A percentile compares a stretch with the other conserved stretches of the same genome.
These are phyloP conservation scores for Volvariella volvacea DNA, from an alignment of 1,284 basidiomycete genomes.

Conservation along the genomic window DNA sequence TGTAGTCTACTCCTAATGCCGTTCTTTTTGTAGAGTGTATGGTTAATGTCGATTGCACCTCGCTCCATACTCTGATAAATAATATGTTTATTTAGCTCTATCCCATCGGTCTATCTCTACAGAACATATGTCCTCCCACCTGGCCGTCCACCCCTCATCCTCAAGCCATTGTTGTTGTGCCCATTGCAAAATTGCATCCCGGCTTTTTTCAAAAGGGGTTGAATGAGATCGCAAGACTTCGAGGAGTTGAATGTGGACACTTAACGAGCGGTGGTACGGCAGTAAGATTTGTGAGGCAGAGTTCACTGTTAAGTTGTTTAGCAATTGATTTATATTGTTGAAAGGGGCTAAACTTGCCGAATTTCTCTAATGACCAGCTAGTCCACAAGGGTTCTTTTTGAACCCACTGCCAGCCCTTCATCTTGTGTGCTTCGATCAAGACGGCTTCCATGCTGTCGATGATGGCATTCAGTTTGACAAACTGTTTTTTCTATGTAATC, in stretches of 20 bases:
- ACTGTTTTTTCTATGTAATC: constrained; percentile 57
- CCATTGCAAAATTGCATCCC: constrained; percentile 56
- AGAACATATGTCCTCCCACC: constrained; percentile 70
- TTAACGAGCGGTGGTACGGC: constrained; percentile 64
- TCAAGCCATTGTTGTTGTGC: constrained; percentile 56
- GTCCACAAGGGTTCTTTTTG: constrained; percentile 65
- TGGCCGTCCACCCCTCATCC: constrained; percentile 59
- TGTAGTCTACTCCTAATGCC: constrained; percentile 17
- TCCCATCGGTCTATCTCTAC: constrained; percentile 71
- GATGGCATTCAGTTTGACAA: constrained; percentile 51
- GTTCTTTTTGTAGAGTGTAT: constrained; percentile 13
- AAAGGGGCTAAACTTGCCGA: constrained; percentile 42
- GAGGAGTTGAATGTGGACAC: constrained; percentile 48
- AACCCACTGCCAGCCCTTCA: constrained; percentile 65
- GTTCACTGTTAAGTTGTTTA: constrained; percentile 34
- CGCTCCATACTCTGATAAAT: too few relatives aligned
- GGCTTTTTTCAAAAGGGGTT: constrained; percentile 60
- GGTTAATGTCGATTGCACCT: too few relatives aligned
- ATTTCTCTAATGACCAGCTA: constrained; percentile 74
- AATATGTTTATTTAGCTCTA: constrained; percentile 12
- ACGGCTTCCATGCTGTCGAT: constrained; percentile 59
- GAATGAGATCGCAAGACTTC: constrained; percentile 57
- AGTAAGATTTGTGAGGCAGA: constrained; percentile 48
- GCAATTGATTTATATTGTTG: not conserved
- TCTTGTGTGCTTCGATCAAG: constrained; percentile 59